phyloP scores from a whole-genome alignment of 768 basidiomycete genomes.

The Hemileccinum impolitum region DNA sequence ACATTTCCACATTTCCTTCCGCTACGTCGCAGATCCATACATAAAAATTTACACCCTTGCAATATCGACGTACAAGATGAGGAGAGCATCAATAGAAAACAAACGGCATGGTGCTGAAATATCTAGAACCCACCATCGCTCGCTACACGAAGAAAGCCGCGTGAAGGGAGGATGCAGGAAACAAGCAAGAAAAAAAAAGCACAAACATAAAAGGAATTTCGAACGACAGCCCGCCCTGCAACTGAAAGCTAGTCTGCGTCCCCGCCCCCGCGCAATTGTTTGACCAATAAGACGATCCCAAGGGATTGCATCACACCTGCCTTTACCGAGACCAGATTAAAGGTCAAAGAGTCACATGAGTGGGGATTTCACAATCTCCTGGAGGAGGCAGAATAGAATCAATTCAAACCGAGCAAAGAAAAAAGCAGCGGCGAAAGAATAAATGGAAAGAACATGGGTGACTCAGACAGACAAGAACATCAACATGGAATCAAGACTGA shows the following conservation, averaged over 20 bases:
- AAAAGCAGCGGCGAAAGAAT: conserved; percentile 1
- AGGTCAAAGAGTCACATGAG: conserved; percentile 30
- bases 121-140: not conserved
- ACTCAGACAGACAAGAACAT: conserved; percentile 12
- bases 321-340: conserved; percentile 23
- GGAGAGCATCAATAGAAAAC: conserved; percentile 2
- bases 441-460: conserved; percentile 8
- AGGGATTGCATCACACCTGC: conserved; percentile 12
- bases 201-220: not conserved
- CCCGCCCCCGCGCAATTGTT: conserved; percentile 21
- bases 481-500: conserved; percentile 7
- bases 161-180: not conserved
- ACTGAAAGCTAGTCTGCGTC: conserved; percentile 20
- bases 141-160: not conserved
- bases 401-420: conserved; percentile 17
- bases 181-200: not conserved
- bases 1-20: not conserved
- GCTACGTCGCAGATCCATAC: conserved; percentile 4
- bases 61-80: no score
- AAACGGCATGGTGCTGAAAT: conserved; percentile 3
- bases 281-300: conserved; percentile 32
- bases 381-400: conserved; percentile 26
- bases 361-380: conserved; percentile 17
- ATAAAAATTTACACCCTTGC: not conserved
- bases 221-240: conserved; percentile 7